These are phyloP conservation scores for Nasturtium officinale DNA, from an alignment of 345 rosid genomes.

Conservation along the genomic window DNA sequence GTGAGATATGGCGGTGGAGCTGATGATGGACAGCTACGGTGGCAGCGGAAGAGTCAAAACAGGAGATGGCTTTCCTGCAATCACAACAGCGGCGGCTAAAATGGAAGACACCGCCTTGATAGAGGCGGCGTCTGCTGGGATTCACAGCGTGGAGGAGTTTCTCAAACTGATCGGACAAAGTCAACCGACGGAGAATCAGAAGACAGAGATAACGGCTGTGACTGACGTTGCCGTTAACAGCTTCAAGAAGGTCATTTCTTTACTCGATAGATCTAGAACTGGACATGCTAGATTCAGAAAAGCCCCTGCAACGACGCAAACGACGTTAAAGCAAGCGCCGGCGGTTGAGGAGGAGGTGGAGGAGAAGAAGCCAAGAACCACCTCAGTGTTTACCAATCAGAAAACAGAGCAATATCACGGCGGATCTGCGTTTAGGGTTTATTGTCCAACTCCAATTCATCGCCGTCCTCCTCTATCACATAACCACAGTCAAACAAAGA, in stretches of 20 bases:
- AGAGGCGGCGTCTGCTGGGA: conserved; percentile 81
- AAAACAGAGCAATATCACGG: conserved; percentile 31
- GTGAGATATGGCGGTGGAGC: conserved; percentile 27
- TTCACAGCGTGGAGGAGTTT: conserved; percentile 78
- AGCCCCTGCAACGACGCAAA: conserved; percentile 38
- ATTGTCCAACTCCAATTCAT: conserved; percentile 69
- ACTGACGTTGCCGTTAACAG: conserved; percentile 73
- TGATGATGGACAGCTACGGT: conserved; percentile 31
- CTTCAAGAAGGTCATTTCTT: conserved; percentile 73
- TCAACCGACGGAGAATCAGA: conserved; percentile 42
- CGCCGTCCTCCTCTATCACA: conserved; percentile 79
- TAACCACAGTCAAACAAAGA: conserved; percentile 37
- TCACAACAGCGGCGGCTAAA: conserved; percentile 21
- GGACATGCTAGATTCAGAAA: conserved; percentile 94
- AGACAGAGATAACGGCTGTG: conserved; percentile 56
- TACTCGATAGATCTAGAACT: conserved; percentile 68
- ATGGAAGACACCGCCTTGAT: conserved; percentile 61
- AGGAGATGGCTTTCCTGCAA: conserved; percentile 13
- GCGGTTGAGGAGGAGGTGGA: not conserved
- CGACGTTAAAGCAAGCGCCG: not conserved
- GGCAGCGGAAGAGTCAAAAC: conserved; percentile 12
- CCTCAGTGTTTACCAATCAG: conserved; percentile 36
- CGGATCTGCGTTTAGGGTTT: conserved; percentile 67
- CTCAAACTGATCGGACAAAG: conserved; percentile 54
- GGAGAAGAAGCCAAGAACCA: conserved; percentile 24